Evolutionary conservation across 176 grass and related monocot genomes (phyloP), one percentile per base, ranked within the genome.

Genomic region (Saccharum officinarum): DNA sequence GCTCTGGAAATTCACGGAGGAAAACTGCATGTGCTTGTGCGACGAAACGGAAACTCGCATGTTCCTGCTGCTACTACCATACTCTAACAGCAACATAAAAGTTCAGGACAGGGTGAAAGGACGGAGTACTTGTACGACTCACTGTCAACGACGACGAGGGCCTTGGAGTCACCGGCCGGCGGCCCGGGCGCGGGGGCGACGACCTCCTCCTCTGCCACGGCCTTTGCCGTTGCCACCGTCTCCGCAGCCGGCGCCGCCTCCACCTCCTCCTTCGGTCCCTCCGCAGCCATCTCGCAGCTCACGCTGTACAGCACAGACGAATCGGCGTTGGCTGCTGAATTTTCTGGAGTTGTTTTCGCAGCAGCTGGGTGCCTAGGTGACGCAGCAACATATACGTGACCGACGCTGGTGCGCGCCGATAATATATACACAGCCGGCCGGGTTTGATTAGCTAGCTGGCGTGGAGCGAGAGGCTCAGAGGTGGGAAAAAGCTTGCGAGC

Each of bases 81-180:
- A 79, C 1, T 40, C 9, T 44, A 79, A 17, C 38, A 64, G 39
- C 18, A 34, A 18, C 78, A 80, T 9, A 50, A 7, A 67, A 6
- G 42, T 28, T 69, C 79, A 30, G 13, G 36, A 60, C n/a, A 42
- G 25, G 25, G 25, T n/a, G 70, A 6, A 73, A 73, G 23, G 37
- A 62, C 33, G 11, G n/a, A 76, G 22, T 33, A 10, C 16, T n/a
- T n/a, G 25, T 4, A 23, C 16, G 64, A 83, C 86, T 82, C 62
- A 87, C 86, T 81, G 31, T 82, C 86, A 5, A 87, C 71, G 70
- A 82, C 69, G 79, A 82, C 69, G 2, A 82, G 71, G 54, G 71
- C 86, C 69, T 46, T 87, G 69, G 78, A 67, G 69, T 82, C 71
- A 46, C 52, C 70, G 22, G 17, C 41, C 69, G 57, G 30, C 31